A percentile compares a stretch with the other conserved stretches of the same genome.
Evolutionary conservation across 768 basidiomycete genomes (phyloP).

Genomic region (Rhodotorula toruloides): DNA sequence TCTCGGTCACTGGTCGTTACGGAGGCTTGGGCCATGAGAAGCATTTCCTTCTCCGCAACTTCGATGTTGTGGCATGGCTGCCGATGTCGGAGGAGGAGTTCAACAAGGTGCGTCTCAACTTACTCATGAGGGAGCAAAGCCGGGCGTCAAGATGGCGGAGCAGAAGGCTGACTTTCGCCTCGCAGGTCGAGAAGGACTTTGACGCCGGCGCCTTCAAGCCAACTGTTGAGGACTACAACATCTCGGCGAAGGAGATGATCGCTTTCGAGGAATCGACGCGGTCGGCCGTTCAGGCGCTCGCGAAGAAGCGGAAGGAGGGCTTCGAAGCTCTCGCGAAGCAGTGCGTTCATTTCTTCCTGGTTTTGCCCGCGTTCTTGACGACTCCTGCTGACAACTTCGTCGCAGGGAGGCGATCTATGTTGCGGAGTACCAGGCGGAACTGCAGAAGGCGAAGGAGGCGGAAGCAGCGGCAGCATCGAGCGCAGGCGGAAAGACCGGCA

Average conservation of each 20-base stretch:
- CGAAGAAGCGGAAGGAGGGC: background rate
- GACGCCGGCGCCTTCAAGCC: slow-evolving; percentile 37
- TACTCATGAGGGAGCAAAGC: no score
- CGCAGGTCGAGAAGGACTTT: slow-evolving; percentile 27
- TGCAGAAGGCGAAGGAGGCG: slow-evolving; percentile 7
- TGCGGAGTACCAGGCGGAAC: slow-evolving; percentile 12
- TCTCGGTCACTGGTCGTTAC: slow-evolving; percentile 60
- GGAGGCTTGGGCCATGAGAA: slow-evolving; percentile 51
- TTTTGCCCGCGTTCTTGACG: background rate
- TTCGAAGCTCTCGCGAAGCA: slow-evolving; percentile 8
- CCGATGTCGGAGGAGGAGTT: slow-evolving; percentile 54
- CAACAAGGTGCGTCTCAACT: slow-evolving; percentile 48
- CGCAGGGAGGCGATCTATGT: slow-evolving; percentile 19
- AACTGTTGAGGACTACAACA: slow-evolving; percentile 54
- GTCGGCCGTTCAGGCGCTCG: background rate
- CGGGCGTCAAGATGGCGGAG: no score
- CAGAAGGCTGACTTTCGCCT: background rate
- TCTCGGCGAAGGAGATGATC: slow-evolving; percentile 53
- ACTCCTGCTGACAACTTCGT: background rate
- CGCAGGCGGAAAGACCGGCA: background rate
- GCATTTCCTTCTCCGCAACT: slow-evolving; percentile 61
- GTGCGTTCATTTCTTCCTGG: background rate
- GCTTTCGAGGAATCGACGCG: slow-evolving; percentile 51
- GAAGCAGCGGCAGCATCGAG: slow-evolving; percentile 2
- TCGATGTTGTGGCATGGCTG: slow-evolving; percentile 53